phyloP scores from a whole-genome alignment of 2,329 filamentous ascomycete species.

The Teratosphaeriaceae sp. region DNA sequence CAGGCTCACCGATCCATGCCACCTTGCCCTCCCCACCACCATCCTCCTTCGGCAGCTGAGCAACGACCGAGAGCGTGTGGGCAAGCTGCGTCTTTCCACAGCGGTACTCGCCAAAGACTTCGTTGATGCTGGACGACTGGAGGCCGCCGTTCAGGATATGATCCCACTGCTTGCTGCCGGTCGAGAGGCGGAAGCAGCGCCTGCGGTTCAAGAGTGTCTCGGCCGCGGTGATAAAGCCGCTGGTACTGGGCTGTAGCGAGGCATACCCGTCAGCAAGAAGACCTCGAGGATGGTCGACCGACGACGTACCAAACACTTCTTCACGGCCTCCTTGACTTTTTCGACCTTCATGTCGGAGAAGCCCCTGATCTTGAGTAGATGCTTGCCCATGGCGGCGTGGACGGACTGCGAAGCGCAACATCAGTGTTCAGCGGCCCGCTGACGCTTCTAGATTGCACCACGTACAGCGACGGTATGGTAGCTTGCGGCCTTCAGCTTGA shows the following conservation, averaged over 20 bases:
- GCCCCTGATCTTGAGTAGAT: conserved; percentile 59
- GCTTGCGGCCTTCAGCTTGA: conserved; percentile 56
- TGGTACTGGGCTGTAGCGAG: conserved; percentile 45
- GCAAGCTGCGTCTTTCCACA: conserved; percentile 65
- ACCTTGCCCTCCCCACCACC: conserved; percentile 63
- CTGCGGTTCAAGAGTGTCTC: conserved; percentile 58
- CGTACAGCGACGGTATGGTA: conserved; percentile 58
- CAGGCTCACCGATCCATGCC: conserved; percentile 53
- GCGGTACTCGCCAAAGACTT: conserved; percentile 55
- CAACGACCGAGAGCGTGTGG: conserved; percentile 62
- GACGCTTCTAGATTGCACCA: neutral
- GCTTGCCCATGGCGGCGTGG: conserved; percentile 52
- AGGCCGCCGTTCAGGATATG: conserved; percentile 59
- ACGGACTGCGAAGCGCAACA: conserved; percentile 43
- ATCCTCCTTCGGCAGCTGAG: conserved; percentile 49
- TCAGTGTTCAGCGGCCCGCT: neutral
- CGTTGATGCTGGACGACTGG: conserved; percentile 63
- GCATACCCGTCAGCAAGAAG: conserved; percentile 8
- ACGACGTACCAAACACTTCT: conserved; percentile 49
- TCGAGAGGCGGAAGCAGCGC: conserved; percentile 58
- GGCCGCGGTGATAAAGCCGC: conserved; percentile 59
- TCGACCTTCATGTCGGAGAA: conserved; percentile 66
- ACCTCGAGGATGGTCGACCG: neutral
- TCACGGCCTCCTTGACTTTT: conserved; percentile 61
- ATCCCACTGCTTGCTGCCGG: conserved; percentile 64